Percentiles rank a stretch among this genome's conserved stretches.
Conservation (phyloP, 176 grass and related monocot species). For the Areca catechu region DNA sequence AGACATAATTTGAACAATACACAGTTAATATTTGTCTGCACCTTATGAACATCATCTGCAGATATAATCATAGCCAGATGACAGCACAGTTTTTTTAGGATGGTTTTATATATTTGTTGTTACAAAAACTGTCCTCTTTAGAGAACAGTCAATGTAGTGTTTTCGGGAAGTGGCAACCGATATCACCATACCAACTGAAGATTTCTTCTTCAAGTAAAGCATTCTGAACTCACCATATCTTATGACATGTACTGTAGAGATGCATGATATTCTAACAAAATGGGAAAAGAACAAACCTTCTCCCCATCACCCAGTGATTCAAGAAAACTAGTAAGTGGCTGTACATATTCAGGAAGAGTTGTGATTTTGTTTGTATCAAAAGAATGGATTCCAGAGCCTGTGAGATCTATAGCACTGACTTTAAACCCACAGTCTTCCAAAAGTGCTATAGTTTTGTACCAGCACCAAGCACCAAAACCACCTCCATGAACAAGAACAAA, state of each 20-base stretch:
- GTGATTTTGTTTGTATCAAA: conserved; percentile 68
- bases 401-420: conserved; percentile 83
- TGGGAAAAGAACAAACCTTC: conserved; percentile 42
- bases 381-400: conserved; percentile 82
- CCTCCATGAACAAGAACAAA: conserved; percentile 94
- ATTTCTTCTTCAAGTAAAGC: background rate
- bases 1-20: too few species aligned
- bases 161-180: too few species aligned
- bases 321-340: conserved; percentile 71
- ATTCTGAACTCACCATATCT: too few species aligned
- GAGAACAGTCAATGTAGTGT: too few species aligned
- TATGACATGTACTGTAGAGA: background rate
- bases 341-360: conserved; percentile 69
- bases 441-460: conserved; percentile 93
- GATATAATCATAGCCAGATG: too few species aligned
- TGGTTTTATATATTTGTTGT: too few species aligned
- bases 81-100: too few species aligned
- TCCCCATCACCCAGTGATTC: conserved; percentile 49
- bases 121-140: too few species aligned
- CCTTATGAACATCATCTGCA: too few species aligned
- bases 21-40: too few species aligned
- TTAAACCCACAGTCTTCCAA: conserved; percentile 84
- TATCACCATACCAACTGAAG: background rate
- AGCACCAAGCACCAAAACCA: conserved; percentile 99
- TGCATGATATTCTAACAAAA: background rate